Base-by-base conservation (phyloP, 257 asterid genomes). In the Plantago ovata region DNA sequence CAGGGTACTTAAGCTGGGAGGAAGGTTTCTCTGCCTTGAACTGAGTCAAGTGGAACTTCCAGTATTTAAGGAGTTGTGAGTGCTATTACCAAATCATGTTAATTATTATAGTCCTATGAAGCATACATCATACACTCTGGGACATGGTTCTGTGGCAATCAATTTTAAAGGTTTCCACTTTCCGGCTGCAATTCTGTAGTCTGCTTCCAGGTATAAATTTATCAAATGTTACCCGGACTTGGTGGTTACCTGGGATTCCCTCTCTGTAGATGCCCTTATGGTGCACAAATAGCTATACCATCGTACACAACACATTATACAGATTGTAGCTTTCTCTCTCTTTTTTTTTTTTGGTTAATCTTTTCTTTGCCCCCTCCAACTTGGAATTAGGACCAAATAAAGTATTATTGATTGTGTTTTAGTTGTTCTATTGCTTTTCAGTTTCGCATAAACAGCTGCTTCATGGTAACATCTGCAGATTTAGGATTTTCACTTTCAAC, bases 1-100 rank as follows among this genome's bases (percentile, higher is more conserved):
- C 74, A 92, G 98, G 89, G 96, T 92, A 59, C 94, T 92, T 68
- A 92, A 77, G 77, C 79, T 70, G 33, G 98, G 98, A 63, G 98
- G 98, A 73, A 82, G 95, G 73, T 92, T 92, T 78, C 94, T 92
- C 62, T 92, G 96, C 81, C 98, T 92, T 63, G 98, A 92, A 62
- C 73, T 88, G 70, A 85, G 95, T 80, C 98, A 85, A 57, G 95
- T 88, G 55, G 95, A 92, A 36, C 39, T 67, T 66, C 96, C 96
- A 13, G 28, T 92, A 49, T 74, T 85, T 28, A 92, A 85, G 70
- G 78, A 92, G 41, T 58, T 92, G 98, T 85, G 72, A 85, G 98
- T 72, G 38, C 63, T 65, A 60, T 38, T 41, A 62, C 18, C 36
- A 28, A 28, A 28, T 28, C 44, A 41, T 56, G 15, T 44, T 43